Evolutionary conservation across 306 rosid species (phyloP).

Genomic region (Quercus ilex): DNA sequence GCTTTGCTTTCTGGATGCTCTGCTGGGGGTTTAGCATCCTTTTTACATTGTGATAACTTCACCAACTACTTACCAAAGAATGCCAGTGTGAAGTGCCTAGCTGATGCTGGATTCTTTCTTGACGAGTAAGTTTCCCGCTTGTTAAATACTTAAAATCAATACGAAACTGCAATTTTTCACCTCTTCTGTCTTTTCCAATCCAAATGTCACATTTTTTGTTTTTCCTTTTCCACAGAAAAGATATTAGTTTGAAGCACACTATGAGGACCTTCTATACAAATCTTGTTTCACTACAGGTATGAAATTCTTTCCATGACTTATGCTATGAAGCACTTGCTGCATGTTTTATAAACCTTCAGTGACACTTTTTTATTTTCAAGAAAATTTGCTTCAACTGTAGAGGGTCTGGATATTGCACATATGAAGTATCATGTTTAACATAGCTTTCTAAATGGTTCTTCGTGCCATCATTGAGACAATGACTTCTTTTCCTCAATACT

Average conservation of each 20-base stretch:
- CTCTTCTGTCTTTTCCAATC: background rate
- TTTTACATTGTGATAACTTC: conserved; percentile 79
- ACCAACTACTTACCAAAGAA: conserved; percentile 57
- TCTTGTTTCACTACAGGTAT: conserved; percentile 76
- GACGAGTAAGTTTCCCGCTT: conserved; percentile 44
- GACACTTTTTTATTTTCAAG: background rate
- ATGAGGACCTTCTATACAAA: conserved; percentile 62
- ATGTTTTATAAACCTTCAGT: background rate
- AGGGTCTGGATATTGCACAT: no score
- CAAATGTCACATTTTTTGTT: background rate
- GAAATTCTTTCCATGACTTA: background rate
- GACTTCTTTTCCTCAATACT: background rate
- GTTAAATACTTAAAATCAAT: conserved; percentile 5
- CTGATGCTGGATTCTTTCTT: conserved; percentile 95
- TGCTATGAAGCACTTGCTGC: background rate
- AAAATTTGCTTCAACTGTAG: background rate
- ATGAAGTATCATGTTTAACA: background rate
- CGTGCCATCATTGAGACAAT: background rate
- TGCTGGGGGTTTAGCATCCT: conserved; percentile 92
- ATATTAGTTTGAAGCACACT: conserved; percentile 54
- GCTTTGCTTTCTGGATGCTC: conserved; percentile 97
- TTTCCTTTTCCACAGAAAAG: conserved; percentile 47
- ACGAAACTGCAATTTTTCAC: background rate
- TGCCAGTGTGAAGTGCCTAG: conserved; percentile 79
- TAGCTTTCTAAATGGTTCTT: background rate